A percentile compares a stretch with the other conserved stretches of the same genome.
These are phyloP conservation scores for Schizopora paradoxa DNA, from an alignment of 1,284 basidiomycete species.

Conservation along the genomic window DNA sequence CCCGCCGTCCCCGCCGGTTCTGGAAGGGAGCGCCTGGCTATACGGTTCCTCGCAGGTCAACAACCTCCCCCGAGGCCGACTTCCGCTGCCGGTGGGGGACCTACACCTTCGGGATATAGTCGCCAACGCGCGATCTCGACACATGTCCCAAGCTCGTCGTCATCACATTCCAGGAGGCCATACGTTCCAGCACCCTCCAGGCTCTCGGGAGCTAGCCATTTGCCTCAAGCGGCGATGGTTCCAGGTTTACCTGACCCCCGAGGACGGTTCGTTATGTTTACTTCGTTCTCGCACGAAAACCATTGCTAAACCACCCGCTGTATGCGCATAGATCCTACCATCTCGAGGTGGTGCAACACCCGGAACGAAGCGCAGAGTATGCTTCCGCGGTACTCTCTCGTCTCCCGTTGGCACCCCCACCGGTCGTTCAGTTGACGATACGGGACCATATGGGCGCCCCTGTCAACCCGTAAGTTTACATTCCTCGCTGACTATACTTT, in stretches of 20 bases:
- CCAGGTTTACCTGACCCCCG: constrained; percentile 14
- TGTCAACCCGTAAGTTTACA: constrained; percentile 53
- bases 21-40: constrained; percentile 17
- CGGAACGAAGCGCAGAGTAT: constrained; percentile 74
- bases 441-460: constrained; percentile 62
- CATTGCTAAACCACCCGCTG: constrained; percentile 9
- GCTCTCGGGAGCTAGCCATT: no score
- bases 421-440: constrained; percentile 73
- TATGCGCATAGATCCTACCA: constrained; percentile 52
- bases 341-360: constrained; percentile 77
- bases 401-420: constrained; percentile 74
- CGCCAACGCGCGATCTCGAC: constrained; percentile 16
- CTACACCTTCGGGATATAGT: constrained; percentile 6
- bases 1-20: no score
- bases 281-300: constrained; percentile 2
- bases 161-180: no score
- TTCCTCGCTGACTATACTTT: constrained; percentile 5
- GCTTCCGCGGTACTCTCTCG: constrained; percentile 69
- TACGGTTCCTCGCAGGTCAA: constrained; percentile 14
- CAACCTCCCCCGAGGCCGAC: constrained; percentile 12
- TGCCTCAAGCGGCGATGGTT: no score
- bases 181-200: no score
- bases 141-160: constrained; percentile 13
- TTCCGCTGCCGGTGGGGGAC: constrained; percentile 9
- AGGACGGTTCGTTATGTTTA: constrained; percentile 15